Conservation (phyloP, 2,329 filamentous ascomycete genomes). For the Xylariaceae sp. region DNA sequence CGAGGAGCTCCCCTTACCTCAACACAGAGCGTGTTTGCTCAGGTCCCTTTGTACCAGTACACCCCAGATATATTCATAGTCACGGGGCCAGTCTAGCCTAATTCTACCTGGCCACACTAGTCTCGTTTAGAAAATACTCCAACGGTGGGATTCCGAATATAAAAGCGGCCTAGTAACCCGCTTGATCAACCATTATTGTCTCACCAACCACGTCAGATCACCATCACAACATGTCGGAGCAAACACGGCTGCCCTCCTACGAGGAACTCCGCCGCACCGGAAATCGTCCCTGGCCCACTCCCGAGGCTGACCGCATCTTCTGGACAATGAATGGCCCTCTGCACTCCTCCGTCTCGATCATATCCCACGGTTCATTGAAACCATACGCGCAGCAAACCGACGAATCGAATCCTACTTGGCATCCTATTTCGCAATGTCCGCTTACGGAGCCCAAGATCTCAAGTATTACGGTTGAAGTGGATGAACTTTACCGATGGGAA, state of each 20-base stretch:
- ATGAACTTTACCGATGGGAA: conserved; percentile 1
- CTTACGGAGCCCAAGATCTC: conserved; percentile 10
- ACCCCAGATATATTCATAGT: too few species aligned
- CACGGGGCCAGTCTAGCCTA: too few species aligned
- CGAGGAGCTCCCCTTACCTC: too few species aligned
- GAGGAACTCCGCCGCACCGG: not conserved
- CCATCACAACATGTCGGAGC: not conserved
- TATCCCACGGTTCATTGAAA: conserved; percentile 6
- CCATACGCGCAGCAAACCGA: conserved; percentile 7
- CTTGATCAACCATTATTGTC: not conserved
- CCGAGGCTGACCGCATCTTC: conserved; percentile 7
- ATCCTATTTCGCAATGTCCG: conserved; percentile 15
- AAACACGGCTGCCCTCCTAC: not conserved
- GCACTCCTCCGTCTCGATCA: conserved; percentile 7
- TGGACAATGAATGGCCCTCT: conserved; percentile 7
- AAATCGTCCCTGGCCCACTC: not conserved
- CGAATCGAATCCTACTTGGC: conserved; percentile 9
- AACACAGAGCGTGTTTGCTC: too few species aligned
- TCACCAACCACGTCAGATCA: not conserved
- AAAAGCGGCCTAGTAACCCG: too few species aligned
- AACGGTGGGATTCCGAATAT: too few species aligned
- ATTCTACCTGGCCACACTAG: too few species aligned
- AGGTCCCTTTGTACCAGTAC: too few species aligned
- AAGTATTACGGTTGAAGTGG: not conserved
- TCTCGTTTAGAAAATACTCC: too few species aligned